These are phyloP conservation scores for Rhizophora apiculata DNA, from an alignment of 345 rosid genomes.

Conservation along the genomic window DNA sequence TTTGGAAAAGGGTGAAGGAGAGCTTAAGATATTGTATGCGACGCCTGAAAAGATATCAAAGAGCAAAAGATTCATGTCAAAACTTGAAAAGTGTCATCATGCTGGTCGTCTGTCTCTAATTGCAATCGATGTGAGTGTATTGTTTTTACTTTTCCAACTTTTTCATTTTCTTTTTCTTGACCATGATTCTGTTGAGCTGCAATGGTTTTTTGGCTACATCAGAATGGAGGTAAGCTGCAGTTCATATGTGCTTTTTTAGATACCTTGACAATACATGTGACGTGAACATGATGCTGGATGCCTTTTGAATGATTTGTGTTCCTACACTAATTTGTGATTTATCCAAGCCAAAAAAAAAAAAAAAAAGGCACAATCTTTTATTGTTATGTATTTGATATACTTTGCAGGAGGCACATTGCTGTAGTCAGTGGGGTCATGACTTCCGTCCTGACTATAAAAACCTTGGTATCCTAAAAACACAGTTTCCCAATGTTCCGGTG, in stretches of 20 bases:
- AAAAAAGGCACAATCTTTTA: not conserved
- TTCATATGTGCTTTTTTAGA: too few relatives aligned
- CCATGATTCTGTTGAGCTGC: not conserved
- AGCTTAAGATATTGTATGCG: conserved; percentile 75
- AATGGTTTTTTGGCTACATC: too few relatives aligned
- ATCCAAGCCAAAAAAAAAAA: too few relatives aligned
- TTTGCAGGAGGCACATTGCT: conserved; percentile 98
- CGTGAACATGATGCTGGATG: too few relatives aligned
- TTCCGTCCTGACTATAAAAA: conserved; percentile 97
- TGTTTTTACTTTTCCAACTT: not conserved
- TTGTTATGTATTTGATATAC: conserved; percentile 18
- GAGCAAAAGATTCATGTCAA: conserved; percentile 98
- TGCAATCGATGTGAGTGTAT: conserved; percentile 72
- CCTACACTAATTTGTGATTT: too few relatives aligned
- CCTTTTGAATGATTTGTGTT: not conserved
- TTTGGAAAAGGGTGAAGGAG: conserved; percentile 86
- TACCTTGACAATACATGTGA: too few relatives aligned
- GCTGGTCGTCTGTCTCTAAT: conserved; percentile 75
- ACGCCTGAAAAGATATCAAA: conserved; percentile 95
- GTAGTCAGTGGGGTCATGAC: conserved; percentile 99
- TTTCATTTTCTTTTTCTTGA: conserved; percentile 3
- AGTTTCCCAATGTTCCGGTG: conserved; percentile 80
- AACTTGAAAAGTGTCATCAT: conserved; percentile 84
- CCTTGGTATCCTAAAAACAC: conserved; percentile 87
- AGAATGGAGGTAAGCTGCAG: too few relatives aligned